Evolutionary conservation across 169 alveolate species (phyloP).

Genomic region (Plasmodium berghei): DNA sequence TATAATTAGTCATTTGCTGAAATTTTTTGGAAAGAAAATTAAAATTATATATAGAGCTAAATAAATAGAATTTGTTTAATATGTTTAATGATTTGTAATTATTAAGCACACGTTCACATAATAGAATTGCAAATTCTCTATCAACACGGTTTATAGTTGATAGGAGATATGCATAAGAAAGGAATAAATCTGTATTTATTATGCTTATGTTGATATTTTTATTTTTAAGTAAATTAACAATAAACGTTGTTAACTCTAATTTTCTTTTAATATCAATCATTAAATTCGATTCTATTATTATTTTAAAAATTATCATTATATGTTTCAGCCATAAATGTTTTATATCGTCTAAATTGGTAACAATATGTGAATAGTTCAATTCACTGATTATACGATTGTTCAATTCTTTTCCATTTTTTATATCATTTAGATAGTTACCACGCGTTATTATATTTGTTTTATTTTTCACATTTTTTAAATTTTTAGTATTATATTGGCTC

Average conservation of each 20-base stretch:
- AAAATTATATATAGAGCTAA: constrained; percentile 33
- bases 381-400: background rate
- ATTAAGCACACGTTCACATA: constrained; percentile 7
- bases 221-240: constrained; percentile 23
- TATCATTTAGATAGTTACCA: background rate
- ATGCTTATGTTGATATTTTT: background rate
- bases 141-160: constrained; percentile 34
- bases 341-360: constrained; percentile 9
- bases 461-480: background rate
- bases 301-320: constrained; percentile 20
- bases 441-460: background rate
- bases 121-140: constrained; percentile 26
- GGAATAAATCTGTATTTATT: constrained; percentile 10
- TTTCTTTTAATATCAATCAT: constrained; percentile 45
- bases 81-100: constrained; percentile 9
- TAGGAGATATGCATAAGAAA: constrained; percentile 16
- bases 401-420: background rate
- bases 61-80: constrained; percentile 32
- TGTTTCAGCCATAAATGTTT: constrained; percentile 50
- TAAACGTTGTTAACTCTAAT: constrained; percentile 10
- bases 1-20: constrained; percentile 32
- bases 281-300: constrained; percentile 27
- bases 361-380: background rate
- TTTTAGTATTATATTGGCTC: background rate
- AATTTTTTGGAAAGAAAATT: constrained; percentile 29